Percentiles rank a stretch among this genome's conserved stretches.
These are phyloP conservation scores for Cryptococcus sp. DNA, from an alignment of 1,284 basidiomycete species.

Conservation along the genomic window DNA sequence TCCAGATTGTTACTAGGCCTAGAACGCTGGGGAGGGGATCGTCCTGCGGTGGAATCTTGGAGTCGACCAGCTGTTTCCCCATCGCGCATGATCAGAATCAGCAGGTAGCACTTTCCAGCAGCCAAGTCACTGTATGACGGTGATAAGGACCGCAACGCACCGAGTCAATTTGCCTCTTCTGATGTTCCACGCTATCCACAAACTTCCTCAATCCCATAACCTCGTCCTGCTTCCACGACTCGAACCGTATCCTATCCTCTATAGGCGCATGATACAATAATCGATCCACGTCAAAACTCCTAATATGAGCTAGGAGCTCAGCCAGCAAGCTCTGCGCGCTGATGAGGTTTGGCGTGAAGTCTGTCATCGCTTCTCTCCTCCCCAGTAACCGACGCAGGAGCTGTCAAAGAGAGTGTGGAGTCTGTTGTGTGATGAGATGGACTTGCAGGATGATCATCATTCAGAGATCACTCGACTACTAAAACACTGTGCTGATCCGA, in stretches of 20 bases:
- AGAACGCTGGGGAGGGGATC: conserved; percentile 35
- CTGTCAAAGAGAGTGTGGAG: no score
- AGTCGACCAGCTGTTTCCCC: conserved; percentile 6
- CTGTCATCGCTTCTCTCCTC: conserved; percentile 1
- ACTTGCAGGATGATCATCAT: no score
- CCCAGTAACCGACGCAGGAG: no score
- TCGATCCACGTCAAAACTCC: conserved; percentile 7
- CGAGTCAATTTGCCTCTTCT: conserved; percentile 13
- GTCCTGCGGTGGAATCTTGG: conserved; percentile 24
- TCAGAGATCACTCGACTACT: no score
- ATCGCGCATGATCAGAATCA: background rate
- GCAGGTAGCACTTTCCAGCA: no score
- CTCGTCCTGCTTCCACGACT: conserved; percentile 29
- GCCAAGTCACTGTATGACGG: background rate
- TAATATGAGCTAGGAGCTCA: conserved; percentile 9
- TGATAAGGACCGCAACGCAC: conserved; percentile 13
- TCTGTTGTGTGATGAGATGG: no score
- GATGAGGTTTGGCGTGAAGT: conserved; percentile 15
- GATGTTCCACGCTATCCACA: conserved; percentile 25
- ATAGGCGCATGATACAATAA: conserved; percentile 21
- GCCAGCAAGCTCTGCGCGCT: conserved; percentile 5
- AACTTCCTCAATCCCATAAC: conserved; percentile 30
- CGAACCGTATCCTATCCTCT: conserved; percentile 16
- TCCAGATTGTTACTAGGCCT: conserved; percentile 61
- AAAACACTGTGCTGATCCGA: no score